Base-by-base conservation (phyloP, 208 protist species). In the Wallacemonas sp. region DNA sequence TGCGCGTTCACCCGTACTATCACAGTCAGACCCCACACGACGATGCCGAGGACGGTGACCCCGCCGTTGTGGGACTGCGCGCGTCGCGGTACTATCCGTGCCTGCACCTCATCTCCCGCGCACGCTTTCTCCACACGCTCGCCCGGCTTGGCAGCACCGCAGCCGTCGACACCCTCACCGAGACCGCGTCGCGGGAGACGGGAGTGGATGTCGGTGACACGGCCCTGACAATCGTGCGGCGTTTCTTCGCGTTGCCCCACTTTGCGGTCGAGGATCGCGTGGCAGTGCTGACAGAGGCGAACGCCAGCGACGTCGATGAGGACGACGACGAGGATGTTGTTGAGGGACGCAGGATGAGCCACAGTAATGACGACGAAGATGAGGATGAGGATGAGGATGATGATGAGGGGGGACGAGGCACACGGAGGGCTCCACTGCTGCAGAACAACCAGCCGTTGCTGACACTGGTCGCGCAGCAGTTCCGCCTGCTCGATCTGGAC, bases 401-500 rank as follows among this genome's bases (percentile, higher is more conserved):
- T 8, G 6, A 26, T 32, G 47, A 55, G 6, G 24, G 23, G 8
- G 44, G n/a, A n/a, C n/a, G n/a, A n/a, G n/a, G n/a, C n/a, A n/a
- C n/a, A n/a, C n/a, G n/a, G 36, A 6, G 9, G 43, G 43, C 43
- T 6, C 4, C 4, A 6, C 47, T 32, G 21, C 0, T 26, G 24
- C 9, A 26, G 47, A 55, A 32, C 47, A 32, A 9, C 14, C 29
- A 33, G 52, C 52, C 52, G 11, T 29, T 58, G 2, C 19, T 58
- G 16, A 58, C 52, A 17, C 14, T 58, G 29, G 32, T 19, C 2
- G 52, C 52, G 16, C 26, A 58, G 30, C 52, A 30, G n/a, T 58
- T 58, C 19, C 52, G 52, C n/a, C 52, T 58, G 3, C 52, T 58
- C 32, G 52, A 58, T 19, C 52, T 58, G 17, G 52, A 58, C 32